Base-by-base conservation (phyloP, 2,329 filamentous ascomycete species). In the Colletotrichum sidae region DNA sequence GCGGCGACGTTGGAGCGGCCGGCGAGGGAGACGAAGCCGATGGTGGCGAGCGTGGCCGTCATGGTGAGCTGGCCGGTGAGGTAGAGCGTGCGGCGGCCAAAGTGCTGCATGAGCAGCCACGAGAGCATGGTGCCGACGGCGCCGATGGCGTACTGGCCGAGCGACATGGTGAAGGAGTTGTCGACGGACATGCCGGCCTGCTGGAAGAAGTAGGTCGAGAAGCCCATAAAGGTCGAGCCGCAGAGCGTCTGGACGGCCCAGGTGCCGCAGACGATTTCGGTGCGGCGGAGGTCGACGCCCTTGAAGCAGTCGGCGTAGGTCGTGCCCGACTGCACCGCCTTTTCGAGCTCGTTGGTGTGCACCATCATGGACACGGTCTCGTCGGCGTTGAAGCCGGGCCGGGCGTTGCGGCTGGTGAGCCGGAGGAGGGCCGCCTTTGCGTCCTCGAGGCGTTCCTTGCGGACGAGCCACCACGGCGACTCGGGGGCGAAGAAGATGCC, bases 391-490 rank as follows among this genome's bases (percentile, higher is more conserved):
- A 81, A 79, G 6, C 73, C 69, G 3, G 70, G 17, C 4, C 67
- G 72, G 58, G 55, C 69, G 68, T 75, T 76, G 65, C 47, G 39
- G 8, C 68, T 72, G 4, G 79, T 79, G 15, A 85, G 75, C 6
- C 80, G 75, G 41, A 72, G 67, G 0, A 85, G 69, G 0, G 80
- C 76, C 6, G 69, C 62, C 67, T 79, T 78, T 3, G 79, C 82
- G 2, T 79, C 78, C 3, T 78, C 77, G 4, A 77, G 66, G 9
- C 76, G 75, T 2, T 76, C 79, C 4, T 74, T 72, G 7, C 82
- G 79, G 8, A 84, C 78, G 6, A 83, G 77, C 79, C 80, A 84
- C 81, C 83, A 85, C 1, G 83, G 83, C 3, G 80, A 83, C 67
- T 85, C 83, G 1, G 83, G 83, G 4, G 81, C 80, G 13, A 83